Evolutionary conservation across 768 basidiomycete species (phyloP).

Genomic region (Plicaturopsis crispa): DNA sequence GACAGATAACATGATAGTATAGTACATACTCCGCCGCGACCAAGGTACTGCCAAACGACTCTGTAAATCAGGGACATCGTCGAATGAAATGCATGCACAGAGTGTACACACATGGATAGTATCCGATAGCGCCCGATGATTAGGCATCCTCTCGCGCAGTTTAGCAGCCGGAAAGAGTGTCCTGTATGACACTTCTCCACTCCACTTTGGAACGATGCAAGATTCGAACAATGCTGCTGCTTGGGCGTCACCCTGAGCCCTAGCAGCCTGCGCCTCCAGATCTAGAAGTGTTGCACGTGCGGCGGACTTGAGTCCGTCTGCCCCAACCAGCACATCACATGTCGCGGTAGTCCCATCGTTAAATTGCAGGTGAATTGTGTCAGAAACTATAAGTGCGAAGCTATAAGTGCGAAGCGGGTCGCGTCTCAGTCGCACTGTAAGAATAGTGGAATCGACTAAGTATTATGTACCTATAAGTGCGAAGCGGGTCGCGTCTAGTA

Average conservation of each 20-base stretch:
- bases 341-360: constrained; percentile 28
- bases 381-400: too few species aligned
- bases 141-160: constrained; percentile 31
- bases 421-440: too few species aligned
- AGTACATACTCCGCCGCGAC: constrained; percentile 35
- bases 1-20: neutral
- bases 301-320: constrained; percentile 35
- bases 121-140: constrained; percentile 38
- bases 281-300: constrained; percentile 21
- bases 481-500: too few species aligned
- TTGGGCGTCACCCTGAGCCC: constrained; percentile 15
- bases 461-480: too few species aligned
- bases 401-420: too few species aligned
- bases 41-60: constrained; percentile 43
- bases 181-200: constrained; percentile 53
- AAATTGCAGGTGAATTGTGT: constrained; percentile 44
- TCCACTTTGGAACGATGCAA: constrained; percentile 48
- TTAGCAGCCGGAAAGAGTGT: constrained; percentile 47
- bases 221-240: constrained; percentile 29
- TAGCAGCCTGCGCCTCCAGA: neutral
- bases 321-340: constrained; percentile 34
- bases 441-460: too few species aligned
- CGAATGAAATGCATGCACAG: neutral
- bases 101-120: constrained; percentile 37
- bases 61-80: neutral